Base-by-base conservation (phyloP, 2,329 filamentous ascomycete genomes). In the Fusarium equiseti region DNA sequence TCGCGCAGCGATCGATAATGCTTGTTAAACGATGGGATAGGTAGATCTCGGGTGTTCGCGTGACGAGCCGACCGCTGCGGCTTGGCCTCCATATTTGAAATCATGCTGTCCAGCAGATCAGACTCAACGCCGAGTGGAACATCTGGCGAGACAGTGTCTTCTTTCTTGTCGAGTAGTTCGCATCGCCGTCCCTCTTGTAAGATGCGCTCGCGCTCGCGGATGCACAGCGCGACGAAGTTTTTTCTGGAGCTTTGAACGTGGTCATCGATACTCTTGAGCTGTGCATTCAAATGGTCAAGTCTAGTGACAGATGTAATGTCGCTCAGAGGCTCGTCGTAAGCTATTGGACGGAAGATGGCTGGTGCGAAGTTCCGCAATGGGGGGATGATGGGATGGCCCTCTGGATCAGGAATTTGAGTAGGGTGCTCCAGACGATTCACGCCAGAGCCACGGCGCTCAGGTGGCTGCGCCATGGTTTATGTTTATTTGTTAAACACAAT, bases 291-390 rank as follows among this genome's bases (percentile, higher is more conserved):
- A 20, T 59, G 63, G 4, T 73, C 74, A 31, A 59, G 32, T 24
- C 48, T 70, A 12, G 69, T 67, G 29, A 49, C 32, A 7, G 66
- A 44, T 24, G 51, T 32, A 22, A 64, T 29, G 8, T 68, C 63
- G 12, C 49, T 32, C 16, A 71, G 24, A 24, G 26, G 40, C 40
- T 58, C 52, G 24, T 45, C 40, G 11, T 66, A 56, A 8, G 61
- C 46, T 18, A 82, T 72, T 27, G 79, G 78, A 27, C 79, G 76
- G 70, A 81, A 83, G 48, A 83, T 52, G 18, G 55, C 56, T 3
- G 69, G 61, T 24, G 65, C 42, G 29, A 62, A 50, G 27, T n/a
- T 44, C 26, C 8, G 31, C 13, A 72, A 26, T 6, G 31, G 32
- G 15, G 69, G 57, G 31, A 70, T 67, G 42, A 70, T 53, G 12